These are phyloP conservation scores for Microstegium vimineum DNA, from an alignment of 176 grass and related monocot genomes.

Conservation along the genomic window DNA sequence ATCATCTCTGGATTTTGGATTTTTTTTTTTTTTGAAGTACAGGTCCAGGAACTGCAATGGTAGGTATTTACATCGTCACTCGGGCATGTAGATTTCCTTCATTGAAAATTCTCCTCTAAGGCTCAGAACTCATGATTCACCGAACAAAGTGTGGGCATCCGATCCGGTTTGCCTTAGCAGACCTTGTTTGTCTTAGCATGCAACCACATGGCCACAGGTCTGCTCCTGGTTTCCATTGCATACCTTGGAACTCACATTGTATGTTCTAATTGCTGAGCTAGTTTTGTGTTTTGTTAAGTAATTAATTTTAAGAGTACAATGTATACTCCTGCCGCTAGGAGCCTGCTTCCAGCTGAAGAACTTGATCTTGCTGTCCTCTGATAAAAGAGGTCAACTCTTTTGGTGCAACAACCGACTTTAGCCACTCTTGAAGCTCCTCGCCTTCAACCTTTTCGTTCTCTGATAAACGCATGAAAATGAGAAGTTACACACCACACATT, in stretches of 20 bases:
- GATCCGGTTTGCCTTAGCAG: not conserved
- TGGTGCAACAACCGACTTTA: slow-evolving; percentile 86
- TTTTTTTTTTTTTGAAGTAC: not conserved
- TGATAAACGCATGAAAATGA: slow-evolving; percentile 27
- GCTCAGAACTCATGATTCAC: not conserved
- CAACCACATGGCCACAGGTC: not conserved
- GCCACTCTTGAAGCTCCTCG: slow-evolving; percentile 93
- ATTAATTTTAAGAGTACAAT: slow-evolving; percentile 26
- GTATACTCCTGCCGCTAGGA: slow-evolving; percentile 36
- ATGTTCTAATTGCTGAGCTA: slow-evolving; percentile 30
- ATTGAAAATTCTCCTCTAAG: not conserved
- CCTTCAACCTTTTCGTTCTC: slow-evolving; percentile 99
- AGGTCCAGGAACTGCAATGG: not conserved
- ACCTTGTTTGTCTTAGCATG: not conserved
- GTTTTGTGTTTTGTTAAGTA: slow-evolving; percentile 39
- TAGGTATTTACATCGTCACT: slow-evolving; percentile 48
- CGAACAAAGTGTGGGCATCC: not conserved
- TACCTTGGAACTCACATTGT: slow-evolving; percentile 11
- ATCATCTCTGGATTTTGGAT: slow-evolving; percentile 8
- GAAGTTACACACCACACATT: not conserved
- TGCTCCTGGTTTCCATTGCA: slow-evolving; percentile 18
- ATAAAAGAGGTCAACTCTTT: slow-evolving; percentile 74
- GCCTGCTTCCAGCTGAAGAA: slow-evolving; percentile 62
- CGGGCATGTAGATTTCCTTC: slow-evolving; percentile 5
- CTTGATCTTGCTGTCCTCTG: slow-evolving; percentile 51